Evolutionary conservation across 169 alveolate genomes (phyloP), one percentile per base, ranked within the genome.

Genomic region (Plasmodium falciparum): DNA sequence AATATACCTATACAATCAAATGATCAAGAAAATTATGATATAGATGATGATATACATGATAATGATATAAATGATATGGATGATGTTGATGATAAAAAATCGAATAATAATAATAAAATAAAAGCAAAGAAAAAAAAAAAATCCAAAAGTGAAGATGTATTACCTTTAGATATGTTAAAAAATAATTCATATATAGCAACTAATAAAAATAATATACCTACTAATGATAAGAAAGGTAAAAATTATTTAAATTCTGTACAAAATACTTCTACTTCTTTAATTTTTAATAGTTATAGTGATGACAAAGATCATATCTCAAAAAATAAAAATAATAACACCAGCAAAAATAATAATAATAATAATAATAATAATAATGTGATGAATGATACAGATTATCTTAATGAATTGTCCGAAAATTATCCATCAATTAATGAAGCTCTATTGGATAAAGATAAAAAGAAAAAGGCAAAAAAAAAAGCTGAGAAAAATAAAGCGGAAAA

Each of bases 361-460:
- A 33, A 33, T 33, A 33, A 39, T 39, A 39, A 39, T 5, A 39
- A 39, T 39, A 39, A 74, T 7, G 74, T 65, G 17, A 69, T 59
- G 15, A 76, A 63, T 2, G 74, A 78, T 70, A 20, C 80, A 8
- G 88, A 78, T 47, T 56, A 78, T 15, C 61, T 26, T 3, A 76
- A 78, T 43, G 89, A 45, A 39, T 15, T 78, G 13, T 78, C 89
- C 0, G 89, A 78, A 22, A 78, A 66, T 8, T 78, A 78, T 24
- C 89, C 89, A 7, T 71, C 67, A 39, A 78, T 78, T 50, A 65
- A 43, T 33, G 89, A 78, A 8, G 89, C 49, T 6, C 43, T 39
- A 43, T 65, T 26, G 3, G 89, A 78, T 15, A 78, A 78, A 12
- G 76, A 78, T 9, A 78, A 65, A 59, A 78, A 65, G 43, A 78